Evolutionary conservation across 1,284 basidiomycete species (phyloP).

Genomic region (Ganoderma sinense): DNA sequence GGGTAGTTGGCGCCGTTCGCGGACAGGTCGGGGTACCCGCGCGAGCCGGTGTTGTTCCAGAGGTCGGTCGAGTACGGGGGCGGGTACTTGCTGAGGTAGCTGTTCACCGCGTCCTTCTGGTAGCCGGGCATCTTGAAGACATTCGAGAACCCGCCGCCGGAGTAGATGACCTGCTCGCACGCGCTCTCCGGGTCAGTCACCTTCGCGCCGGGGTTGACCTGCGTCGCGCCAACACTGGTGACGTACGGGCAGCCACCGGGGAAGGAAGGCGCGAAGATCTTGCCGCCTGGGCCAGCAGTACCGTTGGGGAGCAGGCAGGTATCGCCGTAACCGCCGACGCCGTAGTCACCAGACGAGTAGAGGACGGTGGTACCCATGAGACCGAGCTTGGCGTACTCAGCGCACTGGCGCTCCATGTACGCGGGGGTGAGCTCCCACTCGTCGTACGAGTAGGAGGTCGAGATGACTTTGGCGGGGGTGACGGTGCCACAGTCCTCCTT

Average conservation of each 20-base stretch:
- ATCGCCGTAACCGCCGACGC: conserved; percentile 28
- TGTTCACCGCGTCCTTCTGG: conserved; percentile 45
- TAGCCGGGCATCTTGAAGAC: conserved; percentile 50
- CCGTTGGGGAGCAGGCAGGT: conserved; percentile 37
- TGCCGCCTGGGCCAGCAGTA: conserved; percentile 16
- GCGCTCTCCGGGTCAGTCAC: conserved; percentile 60
- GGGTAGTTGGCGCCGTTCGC: conserved; percentile 44
- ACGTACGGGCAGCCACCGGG: conserved; percentile 60
- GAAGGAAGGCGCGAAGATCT: conserved; percentile 36
- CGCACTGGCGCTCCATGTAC: conserved; percentile 50
- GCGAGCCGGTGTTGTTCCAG: conserved; percentile 39
- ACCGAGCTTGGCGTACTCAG: conserved; percentile 53
- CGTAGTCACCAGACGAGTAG: conserved; percentile 34
- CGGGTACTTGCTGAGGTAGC: conserved; percentile 42
- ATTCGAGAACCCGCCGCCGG: conserved; percentile 55
- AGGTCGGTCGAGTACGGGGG: conserved; percentile 45
- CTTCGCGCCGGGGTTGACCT: conserved; percentile 59
- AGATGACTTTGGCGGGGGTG: conserved; percentile 48
- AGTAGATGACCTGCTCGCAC: conserved; percentile 44
- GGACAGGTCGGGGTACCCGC: conserved; percentile 57
- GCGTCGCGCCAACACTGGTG: conserved; percentile 67
- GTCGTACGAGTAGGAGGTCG: conserved; percentile 51
- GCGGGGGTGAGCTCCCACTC: conserved; percentile 45
- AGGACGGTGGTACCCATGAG: conserved; percentile 34
- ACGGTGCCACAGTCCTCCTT: conserved; percentile 47